phyloP scores from a whole-genome alignment of 2,329 filamentous ascomycete species.

The Paecilomyces fulvus region DNA sequence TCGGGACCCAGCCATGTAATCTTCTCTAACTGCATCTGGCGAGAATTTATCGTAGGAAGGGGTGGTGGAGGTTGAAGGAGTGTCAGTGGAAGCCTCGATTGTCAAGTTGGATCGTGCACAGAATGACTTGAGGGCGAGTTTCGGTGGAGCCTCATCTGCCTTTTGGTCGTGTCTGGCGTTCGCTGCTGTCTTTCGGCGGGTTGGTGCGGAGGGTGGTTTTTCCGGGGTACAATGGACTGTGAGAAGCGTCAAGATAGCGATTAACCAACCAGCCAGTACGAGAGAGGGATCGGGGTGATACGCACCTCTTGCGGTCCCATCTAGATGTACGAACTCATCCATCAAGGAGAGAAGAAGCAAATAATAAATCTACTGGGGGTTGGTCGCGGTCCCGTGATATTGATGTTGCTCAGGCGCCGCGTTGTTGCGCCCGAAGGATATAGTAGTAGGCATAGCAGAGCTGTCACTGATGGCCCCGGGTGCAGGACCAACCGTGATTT shows the following conservation, averaged over 20 bases:
- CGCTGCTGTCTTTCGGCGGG: slow-evolving; percentile 1
- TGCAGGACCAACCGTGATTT: background rate
- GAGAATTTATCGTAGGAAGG: slow-evolving; percentile 2
- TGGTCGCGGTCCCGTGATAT: background rate
- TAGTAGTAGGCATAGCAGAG: background rate
- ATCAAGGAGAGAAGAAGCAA: background rate
- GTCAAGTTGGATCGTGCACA: background rate
- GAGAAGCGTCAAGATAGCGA: background rate
- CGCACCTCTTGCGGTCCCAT: slow-evolving; percentile 8
- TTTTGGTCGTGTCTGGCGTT: slow-evolving; percentile 2
- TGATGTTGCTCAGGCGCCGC: background rate
- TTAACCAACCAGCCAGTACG: background rate
- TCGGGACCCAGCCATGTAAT: slow-evolving; percentile 43
- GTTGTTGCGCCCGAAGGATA: background rate
- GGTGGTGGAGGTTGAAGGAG: background rate
- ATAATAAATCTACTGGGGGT: background rate
- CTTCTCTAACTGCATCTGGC: slow-evolving; percentile 35
- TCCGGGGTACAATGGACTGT: background rate
- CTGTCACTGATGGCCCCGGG: background rate
- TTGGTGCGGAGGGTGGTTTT: slow-evolving; percentile 2
- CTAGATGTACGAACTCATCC: slow-evolving; percentile 1
- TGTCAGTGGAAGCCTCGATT: background rate
- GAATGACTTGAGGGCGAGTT: background rate
- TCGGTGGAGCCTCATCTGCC: slow-evolving; percentile 1
- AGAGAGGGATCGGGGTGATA: slow-evolving; percentile 2